Percentiles rank a stretch among this genome's conserved stretches.
Conservation (phyloP, 805 yeast genomes). For the Yarrowia sp. region DNA sequence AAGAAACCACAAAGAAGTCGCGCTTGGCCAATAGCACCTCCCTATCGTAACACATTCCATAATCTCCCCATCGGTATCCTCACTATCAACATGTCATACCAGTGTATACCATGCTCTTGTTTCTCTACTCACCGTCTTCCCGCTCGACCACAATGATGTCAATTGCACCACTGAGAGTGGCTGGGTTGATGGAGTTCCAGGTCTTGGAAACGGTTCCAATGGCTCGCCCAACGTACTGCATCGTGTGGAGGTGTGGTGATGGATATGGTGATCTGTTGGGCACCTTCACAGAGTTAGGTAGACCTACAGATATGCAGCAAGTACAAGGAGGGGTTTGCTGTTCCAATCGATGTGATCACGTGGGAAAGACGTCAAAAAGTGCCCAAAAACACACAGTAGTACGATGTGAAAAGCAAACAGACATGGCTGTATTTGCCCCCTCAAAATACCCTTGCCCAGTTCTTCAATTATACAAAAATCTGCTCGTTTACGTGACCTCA, state of each 20-base stretch:
- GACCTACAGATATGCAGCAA: conserved; percentile 32
- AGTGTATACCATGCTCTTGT: no score
- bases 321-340: conserved; percentile 38
- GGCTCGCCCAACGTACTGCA: conserved; percentile 98
- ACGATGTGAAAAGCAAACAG: background rate
- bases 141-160: conserved; percentile 95
- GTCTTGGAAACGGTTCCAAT: conserved; percentile 94
- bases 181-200: conserved; percentile 96
- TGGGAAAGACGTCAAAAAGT: background rate
- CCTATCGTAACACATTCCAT: background rate
- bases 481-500: background rate
- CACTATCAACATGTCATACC: background rate
- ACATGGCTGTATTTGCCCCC: background rate
- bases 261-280: conserved; percentile 23
- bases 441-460: background rate
- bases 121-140: conserved; percentile 61
- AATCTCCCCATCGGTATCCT: no score
- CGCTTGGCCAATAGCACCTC: no score
- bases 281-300: conserved; percentile 20
- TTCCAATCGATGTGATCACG: conserved; percentile 37
- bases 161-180: conserved; percentile 95
- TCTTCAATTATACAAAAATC: background rate
- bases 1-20: no score
- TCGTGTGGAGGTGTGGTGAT: conserved; percentile 47
- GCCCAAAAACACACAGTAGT: background rate